Base-by-base conservation (phyloP, 345 rosid species). In the Tarenaya hassleriana region DNA sequence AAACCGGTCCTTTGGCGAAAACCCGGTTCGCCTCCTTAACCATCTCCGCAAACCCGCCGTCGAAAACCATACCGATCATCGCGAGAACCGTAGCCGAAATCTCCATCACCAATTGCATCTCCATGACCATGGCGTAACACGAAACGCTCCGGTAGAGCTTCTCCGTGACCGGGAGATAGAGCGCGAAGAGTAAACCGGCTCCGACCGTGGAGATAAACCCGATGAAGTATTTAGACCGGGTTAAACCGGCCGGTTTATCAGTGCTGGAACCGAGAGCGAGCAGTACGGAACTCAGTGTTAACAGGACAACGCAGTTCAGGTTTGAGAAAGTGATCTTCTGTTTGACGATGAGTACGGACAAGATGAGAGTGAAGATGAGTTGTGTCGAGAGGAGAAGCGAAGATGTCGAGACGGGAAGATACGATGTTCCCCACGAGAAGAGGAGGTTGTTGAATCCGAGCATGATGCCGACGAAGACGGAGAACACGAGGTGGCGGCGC, bases 371-470 rank as follows among this genome's bases (percentile, higher is more conserved):
- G 80, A 92, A 92, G 7, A 85, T 51, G 4, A 88, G 80, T 17
- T 92, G 95, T 0, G 98, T 65, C 5, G 96, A 88, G 40, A 88
- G 69, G 41, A 91, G 80, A 48, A 88, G 95, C 16, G 98, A 71
- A 1, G 96, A 81, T 4, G 98, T 91, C 9, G 98, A 91, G 4
- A 91, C 90, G 0, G 98, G 96, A 7, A 91, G 81, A 65, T 84
- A 91, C 0, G 92, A 82, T 34, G 66, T 81, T 1, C 96, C 96
- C 94, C 96, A 87, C 0, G 98, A 87, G 70, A 84, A 77, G 41
- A 84, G 76, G 41, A 91, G 84, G 64, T 91, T 91, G 79, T 88
- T 91, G 38, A 88, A 0, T 48, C 98, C 98, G n/a, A 91, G 49
- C 52, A 81, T 32, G 13, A 91, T 51, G 14, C 98, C 98, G 10